Conservation (phyloP, 2,329 filamentous ascomycete species). For the Myriosclerotinia scirpicola region DNA sequence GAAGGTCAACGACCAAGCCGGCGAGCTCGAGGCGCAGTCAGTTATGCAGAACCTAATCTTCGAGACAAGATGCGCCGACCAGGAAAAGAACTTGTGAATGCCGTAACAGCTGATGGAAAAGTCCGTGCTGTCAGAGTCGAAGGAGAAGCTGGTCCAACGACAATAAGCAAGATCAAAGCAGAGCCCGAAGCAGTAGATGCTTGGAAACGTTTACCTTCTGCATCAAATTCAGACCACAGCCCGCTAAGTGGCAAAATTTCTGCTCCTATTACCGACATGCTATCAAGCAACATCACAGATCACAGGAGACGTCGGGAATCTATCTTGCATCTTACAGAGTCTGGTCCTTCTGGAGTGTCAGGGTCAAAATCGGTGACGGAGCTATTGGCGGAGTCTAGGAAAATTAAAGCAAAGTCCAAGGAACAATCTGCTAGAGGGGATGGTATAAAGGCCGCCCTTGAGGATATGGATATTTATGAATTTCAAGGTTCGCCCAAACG, state of each 20-base stretch:
- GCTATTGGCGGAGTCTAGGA: conserved; percentile 37
- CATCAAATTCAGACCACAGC: conserved; percentile 37
- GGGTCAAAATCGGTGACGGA: conserved; percentile 37
- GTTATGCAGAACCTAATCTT: conserved; percentile 80
- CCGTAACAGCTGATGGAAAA: conserved; percentile 65
- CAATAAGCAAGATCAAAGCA: conserved; percentile 33
- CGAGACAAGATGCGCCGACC: conserved; percentile 82
- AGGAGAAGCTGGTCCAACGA: conserved; percentile 26
- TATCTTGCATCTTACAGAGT: conserved; percentile 34
- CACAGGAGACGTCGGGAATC: conserved; percentile 40
- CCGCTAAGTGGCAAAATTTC: conserved; percentile 36
- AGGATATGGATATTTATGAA: conserved; percentile 38
- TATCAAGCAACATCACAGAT: conserved; percentile 37
- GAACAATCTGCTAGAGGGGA: conserved; percentile 29
- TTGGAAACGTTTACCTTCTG: conserved; percentile 37
- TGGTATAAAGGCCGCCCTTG: conserved; percentile 29
- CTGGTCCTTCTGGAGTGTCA: conserved; percentile 27
- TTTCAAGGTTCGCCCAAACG: conserved; percentile 34
- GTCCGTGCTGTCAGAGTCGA: conserved; percentile 36
- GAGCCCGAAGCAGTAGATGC: conserved; percentile 38
- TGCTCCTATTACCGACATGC: conserved; percentile 25
- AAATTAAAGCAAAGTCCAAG: conserved; percentile 34
- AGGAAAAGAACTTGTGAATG: conserved; percentile 73
- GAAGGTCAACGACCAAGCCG: conserved; percentile 65
- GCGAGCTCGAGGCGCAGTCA: conserved; percentile 66